Conservation (phyloP, 805 yeast species). For the Myxozyma monticola region DNA sequence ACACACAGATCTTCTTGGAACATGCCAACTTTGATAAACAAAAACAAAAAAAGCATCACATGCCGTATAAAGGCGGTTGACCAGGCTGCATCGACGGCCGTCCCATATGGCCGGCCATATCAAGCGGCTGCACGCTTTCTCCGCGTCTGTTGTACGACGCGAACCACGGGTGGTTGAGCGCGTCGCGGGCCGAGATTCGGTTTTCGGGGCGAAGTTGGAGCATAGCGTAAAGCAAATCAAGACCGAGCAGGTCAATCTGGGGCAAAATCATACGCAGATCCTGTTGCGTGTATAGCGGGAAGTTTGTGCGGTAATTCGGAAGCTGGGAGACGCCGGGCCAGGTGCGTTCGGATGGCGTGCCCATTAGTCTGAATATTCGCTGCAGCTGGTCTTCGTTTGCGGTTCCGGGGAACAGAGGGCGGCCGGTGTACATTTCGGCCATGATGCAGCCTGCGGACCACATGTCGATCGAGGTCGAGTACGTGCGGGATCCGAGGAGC, state of each 20-base stretch:
- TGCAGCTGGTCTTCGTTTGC: constrained; percentile 93
- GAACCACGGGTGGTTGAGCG: constrained; percentile 73
- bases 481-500: constrained; percentile 87
- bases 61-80: too few relatives aligned
- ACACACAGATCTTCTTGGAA: too few relatives aligned
- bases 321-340: constrained; percentile 96
- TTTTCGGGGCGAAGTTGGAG: constrained; percentile 55
- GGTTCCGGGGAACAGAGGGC: constrained; percentile 93
- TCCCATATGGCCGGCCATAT: too few relatives aligned
- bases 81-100: too few relatives aligned
- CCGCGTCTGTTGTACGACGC: too few relatives aligned
- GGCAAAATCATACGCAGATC: constrained; percentile 72
- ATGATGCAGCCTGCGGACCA: constrained; percentile 99
- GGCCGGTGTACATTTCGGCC: constrained; percentile 98
- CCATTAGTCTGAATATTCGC: constrained; percentile 89
- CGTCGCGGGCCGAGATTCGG: constrained; percentile 54
- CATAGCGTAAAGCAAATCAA: constrained; percentile 61
- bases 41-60: too few relatives aligned
- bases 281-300: constrained; percentile 85
- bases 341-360: constrained; percentile 91
- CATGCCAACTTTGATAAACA: too few relatives aligned
- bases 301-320: constrained; percentile 82
- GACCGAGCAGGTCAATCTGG: constrained; percentile 65
- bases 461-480: constrained; percentile 94
- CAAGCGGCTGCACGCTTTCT: constrained; percentile 49